phyloP scores from a whole-genome alignment of 495 filamentous ascomycete genomes.

The Tuber brumale region DNA sequence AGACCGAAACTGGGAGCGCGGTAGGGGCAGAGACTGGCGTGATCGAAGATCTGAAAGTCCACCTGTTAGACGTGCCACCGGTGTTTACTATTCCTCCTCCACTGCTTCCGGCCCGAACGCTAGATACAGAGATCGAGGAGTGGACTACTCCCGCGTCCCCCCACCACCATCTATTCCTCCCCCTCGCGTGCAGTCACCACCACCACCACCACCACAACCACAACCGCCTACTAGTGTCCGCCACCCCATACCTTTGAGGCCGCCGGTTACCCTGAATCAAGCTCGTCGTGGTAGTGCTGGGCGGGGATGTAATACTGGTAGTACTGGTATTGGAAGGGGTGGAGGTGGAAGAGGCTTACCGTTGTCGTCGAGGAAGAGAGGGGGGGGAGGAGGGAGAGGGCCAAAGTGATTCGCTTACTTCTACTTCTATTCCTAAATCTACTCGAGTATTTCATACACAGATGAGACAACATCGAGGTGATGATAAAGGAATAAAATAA shows the following conservation, averaged over 20 bases:
- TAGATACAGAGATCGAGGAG: not conserved
- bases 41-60: not conserved
- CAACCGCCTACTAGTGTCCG: constrained; percentile 3
- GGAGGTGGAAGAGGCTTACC: constrained; percentile 17
- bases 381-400: constrained; percentile 17
- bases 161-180: not conserved
- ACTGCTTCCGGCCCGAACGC: not conserved
- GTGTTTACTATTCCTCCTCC: not conserved
- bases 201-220: constrained; percentile 7
- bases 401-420: not conserved
- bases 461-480: not conserved
- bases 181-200: not conserved
- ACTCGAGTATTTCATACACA: not conserved
- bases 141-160: not conserved
- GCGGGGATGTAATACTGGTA: not conserved
- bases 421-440: not conserved
- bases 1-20: not conserved
- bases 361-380: constrained; percentile 16
- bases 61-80: not conserved
- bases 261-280: constrained; percentile 13
- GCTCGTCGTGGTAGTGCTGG: constrained; percentile 9
- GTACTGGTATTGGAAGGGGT: constrained; percentile 9
- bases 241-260: constrained; percentile 11
- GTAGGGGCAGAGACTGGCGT: not conserved
- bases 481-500: not conserved